Evolutionary conservation across 495 filamentous ascomycete genomes (phyloP), one percentile per base, ranked within the genome.

Genomic region (Cudoniella acicularis): DNA sequence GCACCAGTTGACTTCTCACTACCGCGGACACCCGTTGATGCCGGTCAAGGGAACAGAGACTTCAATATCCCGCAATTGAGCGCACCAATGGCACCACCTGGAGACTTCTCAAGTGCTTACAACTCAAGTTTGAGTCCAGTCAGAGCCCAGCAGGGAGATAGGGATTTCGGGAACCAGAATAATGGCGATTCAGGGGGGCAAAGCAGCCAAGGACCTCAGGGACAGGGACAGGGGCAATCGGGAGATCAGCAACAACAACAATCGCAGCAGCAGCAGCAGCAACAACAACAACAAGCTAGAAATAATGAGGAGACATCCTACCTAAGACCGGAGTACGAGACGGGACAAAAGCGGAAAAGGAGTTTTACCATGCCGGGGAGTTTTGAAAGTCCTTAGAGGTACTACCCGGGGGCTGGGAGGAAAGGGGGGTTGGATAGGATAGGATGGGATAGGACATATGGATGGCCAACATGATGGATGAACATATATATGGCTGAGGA

Each of bases 21-120:
- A 10, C 74, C 79, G 8, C 69, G 78, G 24, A 77, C 79, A 18
- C 69, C 75, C 10, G 73, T 70, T 53, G 65, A 73, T 56, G 69
- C 63, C 9, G 64, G 70, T n/a, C 69, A 67, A 11, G 52, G 26
- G 41, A 49, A 36, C 18, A 46, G 66, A 23, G 78, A 83, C 54
- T 81, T 80, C 66, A 76, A 75, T 11, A 80, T 81, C 64, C 76
- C 79, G 3, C 79, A 81, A 63, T 73, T 83, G 72, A 79, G 77
- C 64, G 79, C 79, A 2, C 79, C 79, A 13, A 81, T 83, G 64
- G 75, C 75, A 4, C 76, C 78, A 27, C 72, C 78, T 0, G 73
- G 73, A 52, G 79, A 83, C 45, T 83, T 81, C 56, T 55, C 56
- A 41, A 65, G 56, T 42, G 62, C 62, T 16, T 68, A 68, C 48